Base-by-base conservation (phyloP, 345 rosid genomes). In the Geranium brycei region DNA sequence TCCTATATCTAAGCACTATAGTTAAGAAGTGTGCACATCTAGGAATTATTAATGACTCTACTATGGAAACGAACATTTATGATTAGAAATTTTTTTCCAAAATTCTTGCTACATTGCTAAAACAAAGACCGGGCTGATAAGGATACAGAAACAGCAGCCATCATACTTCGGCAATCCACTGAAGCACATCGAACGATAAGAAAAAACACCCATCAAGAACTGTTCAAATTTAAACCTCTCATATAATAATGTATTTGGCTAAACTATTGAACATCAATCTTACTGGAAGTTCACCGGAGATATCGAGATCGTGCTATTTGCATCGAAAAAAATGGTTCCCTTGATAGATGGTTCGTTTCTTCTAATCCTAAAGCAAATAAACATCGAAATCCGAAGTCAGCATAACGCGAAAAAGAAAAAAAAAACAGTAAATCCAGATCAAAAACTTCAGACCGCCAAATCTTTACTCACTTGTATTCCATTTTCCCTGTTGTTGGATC, bases 81-180 rank as follows among this genome's bases (percentile, higher is more conserved):
- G 5, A 3, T 16, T 4, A 15, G n/a, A 67, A 60, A 47, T 3
- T 40, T 63, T 17, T 41, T n/a, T 23, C 28, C 28, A 23, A 64
- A 65, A 64, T 53, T 14, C 5, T 23, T 61, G 4, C 18, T 51
- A 58, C 23, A 59, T 31, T 13, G 2, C 19, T 7, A n/a, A 31
- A 41, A 17, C 13, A 59, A 56, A 3, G 58, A 59, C 17, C 31
- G 35, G 35, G 41, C n/a, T 47, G 60, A 57, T 63, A 64, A 65
- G 95, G 99, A 95, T 95, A 95, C 99, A 95, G 71, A 95, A 75
- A 72, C 97, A 95, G 73, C 99, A 95, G 70, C 96, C 91, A 62
- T 91, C 87, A 19, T 88, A 95, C 72, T 84, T 91, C 6, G 91
- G 96, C 73, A 95, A 83, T 61, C 97, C 99, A 73, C 99, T 95